These are phyloP conservation scores for Trametes villosa DNA, from an alignment of 768 basidiomycete genomes.

Conservation along the genomic window DNA sequence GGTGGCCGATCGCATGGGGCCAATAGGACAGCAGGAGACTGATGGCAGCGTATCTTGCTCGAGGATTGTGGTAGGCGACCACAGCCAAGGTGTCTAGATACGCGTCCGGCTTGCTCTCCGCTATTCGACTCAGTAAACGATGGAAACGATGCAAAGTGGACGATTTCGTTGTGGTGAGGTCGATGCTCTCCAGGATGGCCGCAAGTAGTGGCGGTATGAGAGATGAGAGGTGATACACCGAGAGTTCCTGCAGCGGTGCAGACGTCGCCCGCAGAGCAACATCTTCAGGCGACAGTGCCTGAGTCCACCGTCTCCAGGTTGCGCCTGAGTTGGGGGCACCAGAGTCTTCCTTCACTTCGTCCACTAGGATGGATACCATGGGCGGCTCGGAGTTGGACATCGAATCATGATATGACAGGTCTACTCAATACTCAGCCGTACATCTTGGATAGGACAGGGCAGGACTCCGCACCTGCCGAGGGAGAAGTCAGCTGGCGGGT, in stretches of 20 bases:
- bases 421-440: conserved; percentile 4
- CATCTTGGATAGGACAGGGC: not conserved
- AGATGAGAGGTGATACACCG: conserved; percentile 63
- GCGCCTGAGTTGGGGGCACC: conserved; percentile 1
- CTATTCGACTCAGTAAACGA: conserved; percentile 56
- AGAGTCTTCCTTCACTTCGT: conserved; percentile 45
- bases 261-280: conserved; percentile 48
- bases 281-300: conserved; percentile 11
- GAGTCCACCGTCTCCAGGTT: conserved; percentile 32
- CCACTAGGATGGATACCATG: conserved; percentile 64
- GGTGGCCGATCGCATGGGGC: conserved; percentile 73
- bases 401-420: conserved; percentile 12
- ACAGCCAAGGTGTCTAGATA: conserved; percentile 75
- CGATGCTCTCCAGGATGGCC: conserved; percentile 61
- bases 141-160: conserved; percentile 54
- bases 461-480: conserved; percentile 22
- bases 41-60: conserved; percentile 58
- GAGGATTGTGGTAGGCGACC: conserved; percentile 64
- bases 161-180: conserved; percentile 39
- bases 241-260: conserved; percentile 57
- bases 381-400: conserved; percentile 32
- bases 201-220: conserved; percentile 66
- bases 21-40: conserved; percentile 62
- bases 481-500: conserved; percentile 20
- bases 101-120: conserved; percentile 64